Percentiles rank a stretch among this genome's conserved stretches.
phyloP scores from a whole-genome alignment of 2,329 filamentous ascomycete species.

The Hymenoscyphus occultus region DNA sequence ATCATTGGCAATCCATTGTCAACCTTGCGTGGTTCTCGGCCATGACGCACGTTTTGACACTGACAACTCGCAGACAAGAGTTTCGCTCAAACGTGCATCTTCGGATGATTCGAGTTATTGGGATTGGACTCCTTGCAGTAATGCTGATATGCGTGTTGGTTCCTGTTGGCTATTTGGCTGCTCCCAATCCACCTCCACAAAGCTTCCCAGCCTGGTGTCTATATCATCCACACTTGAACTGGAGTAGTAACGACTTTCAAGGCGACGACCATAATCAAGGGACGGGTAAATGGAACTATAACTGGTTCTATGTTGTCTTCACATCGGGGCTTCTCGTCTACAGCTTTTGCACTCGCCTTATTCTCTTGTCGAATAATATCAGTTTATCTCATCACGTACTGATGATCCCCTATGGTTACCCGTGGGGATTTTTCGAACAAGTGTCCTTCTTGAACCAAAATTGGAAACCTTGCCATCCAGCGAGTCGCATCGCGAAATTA shows the following conservation, averaged over 20 bases:
- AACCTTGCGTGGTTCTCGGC: constrained; percentile 37
- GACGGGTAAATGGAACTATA: background rate
- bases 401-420: background rate
- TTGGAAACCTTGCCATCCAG: background rate
- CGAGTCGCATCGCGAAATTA: background rate
- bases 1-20: constrained; percentile 36
- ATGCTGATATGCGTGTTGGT: constrained; percentile 8
- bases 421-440: background rate
- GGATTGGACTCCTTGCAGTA: background rate
- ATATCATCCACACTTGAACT: constrained; percentile 6
- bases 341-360: background rate
- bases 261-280: background rate
- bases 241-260: background rate
- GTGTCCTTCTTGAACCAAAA: background rate
- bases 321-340: background rate
- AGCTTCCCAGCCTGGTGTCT: constrained; percentile 13
- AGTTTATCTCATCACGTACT: background rate
- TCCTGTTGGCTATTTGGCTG: constrained; percentile 8
- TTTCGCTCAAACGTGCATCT: background rate
- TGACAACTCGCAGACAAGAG: constrained; percentile 12
- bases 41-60: constrained; percentile 33
- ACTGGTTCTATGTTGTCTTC: background rate
- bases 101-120: constrained; percentile 1
- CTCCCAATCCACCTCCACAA: background rate
- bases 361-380: background rate